phyloP scores from a whole-genome alignment of 495 filamentous ascomycete genomes.

The Talaromyces adpressus region DNA sequence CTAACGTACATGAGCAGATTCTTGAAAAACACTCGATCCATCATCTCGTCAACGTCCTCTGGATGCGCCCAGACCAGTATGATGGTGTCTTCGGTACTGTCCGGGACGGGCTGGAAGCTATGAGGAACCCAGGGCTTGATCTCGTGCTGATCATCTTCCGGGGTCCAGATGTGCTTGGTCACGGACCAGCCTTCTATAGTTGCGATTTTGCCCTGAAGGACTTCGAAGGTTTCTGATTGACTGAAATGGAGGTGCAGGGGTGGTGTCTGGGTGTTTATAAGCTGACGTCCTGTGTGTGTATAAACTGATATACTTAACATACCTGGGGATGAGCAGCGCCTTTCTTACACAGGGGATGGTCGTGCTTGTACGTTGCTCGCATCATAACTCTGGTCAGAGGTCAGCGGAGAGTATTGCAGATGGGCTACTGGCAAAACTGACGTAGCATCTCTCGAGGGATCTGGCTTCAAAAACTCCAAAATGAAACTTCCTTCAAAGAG shows the following conservation, averaged over 20 bases:
- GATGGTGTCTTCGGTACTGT: neutral
- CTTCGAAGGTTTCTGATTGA: neutral
- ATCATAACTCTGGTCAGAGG: neutral
- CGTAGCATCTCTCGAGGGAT: neutral
- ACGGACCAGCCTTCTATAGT: neutral
- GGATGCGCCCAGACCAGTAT: neutral
- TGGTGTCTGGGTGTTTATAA: neutral
- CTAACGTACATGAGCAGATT: neutral
- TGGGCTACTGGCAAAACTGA: neutral
- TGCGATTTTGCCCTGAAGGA: neutral
- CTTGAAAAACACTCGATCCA: neutral
- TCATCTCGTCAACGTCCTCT: neutral
- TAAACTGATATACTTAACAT: too few species aligned
- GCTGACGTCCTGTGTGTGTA: too few species aligned
- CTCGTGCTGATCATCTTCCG: neutral
- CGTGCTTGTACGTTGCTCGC: neutral
- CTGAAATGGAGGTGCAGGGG: neutral
- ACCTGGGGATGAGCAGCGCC: neutral
- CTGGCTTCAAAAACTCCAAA: neutral
- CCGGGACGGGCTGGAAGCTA: neutral
- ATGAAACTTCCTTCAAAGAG: neutral
- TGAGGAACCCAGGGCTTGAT: neutral
- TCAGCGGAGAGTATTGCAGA: neutral
- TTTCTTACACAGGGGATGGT: neutral
- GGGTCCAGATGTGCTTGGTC: neutral